Evolutionary conservation across 2,329 filamentous ascomycete genomes (phyloP).

Genomic region (Aspergillus udagawae): DNA sequence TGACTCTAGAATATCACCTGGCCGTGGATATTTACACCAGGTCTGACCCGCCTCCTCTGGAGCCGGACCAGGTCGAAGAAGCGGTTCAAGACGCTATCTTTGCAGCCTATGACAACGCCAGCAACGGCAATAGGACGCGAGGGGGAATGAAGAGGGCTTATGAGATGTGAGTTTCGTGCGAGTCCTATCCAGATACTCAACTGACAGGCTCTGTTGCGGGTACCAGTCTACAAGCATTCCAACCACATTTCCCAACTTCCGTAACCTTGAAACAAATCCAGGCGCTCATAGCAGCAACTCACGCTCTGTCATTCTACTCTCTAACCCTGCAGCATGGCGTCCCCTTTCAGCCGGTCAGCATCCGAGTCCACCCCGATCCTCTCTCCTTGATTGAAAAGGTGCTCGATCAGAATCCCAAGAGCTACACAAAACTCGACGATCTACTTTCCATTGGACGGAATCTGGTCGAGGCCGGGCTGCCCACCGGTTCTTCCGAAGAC

Average conservation of each 20-base stretch:
- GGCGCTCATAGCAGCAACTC: slow-evolving; percentile 58
- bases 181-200: neutral
- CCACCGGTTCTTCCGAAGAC: slow-evolving; percentile 19
- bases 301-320: slow-evolving; percentile 62
- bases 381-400: slow-evolving; percentile 57
- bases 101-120: slow-evolving; percentile 60
- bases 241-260: slow-evolving; percentile 39
- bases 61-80: slow-evolving; percentile 47
- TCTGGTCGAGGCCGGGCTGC: slow-evolving; percentile 48
- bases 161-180: slow-evolving; percentile 45
- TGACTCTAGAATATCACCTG: slow-evolving; percentile 35
- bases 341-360: slow-evolving; percentile 63
- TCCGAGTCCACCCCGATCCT: slow-evolving; percentile 60
- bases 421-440: slow-evolving; percentile 62
- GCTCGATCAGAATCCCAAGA: slow-evolving; percentile 57
- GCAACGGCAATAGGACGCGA: slow-evolving; percentile 60
- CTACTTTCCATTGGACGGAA: slow-evolving; percentile 59
- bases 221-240: slow-evolving; percentile 40
- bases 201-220: neutral
- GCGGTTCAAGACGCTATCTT: slow-evolving; percentile 51
- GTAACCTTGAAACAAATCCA: slow-evolving; percentile 41
- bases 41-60: slow-evolving; percentile 34
- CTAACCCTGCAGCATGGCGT: slow-evolving; percentile 61
- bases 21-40: slow-evolving; percentile 40
- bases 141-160: slow-evolving; percentile 60